A percentile compares a stretch with the other conserved stretches of the same genome.
Conservation (phyloP, 2,329 filamentous ascomycete genomes). For the Aspergillus transmontanensis region DNA sequence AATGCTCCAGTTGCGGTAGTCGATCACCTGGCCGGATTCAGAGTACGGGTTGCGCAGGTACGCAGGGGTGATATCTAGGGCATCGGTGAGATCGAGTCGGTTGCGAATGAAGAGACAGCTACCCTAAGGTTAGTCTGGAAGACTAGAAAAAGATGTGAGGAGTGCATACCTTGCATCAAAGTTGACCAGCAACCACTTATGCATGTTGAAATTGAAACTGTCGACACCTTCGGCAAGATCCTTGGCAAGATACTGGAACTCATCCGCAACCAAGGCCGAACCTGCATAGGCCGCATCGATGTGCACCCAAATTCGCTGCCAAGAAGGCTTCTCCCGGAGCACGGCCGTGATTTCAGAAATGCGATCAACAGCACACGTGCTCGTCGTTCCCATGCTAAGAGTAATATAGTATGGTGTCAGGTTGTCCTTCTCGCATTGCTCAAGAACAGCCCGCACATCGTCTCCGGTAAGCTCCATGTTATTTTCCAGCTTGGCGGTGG, state of each 20-base stretch:
- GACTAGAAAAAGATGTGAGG: too few relatives aligned
- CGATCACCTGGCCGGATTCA: slow-evolving; percentile 81
- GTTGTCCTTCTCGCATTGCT: slow-evolving; percentile 66
- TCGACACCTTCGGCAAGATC: slow-evolving; percentile 68
- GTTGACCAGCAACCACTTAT: slow-evolving; percentile 96
- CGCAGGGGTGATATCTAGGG: slow-evolving; percentile 75
- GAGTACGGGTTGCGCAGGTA: slow-evolving; percentile 83
- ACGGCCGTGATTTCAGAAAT: slow-evolving; percentile 69
- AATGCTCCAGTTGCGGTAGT: slow-evolving; percentile 98
- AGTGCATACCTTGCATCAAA: slow-evolving; percentile 67
- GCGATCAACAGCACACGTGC: slow-evolving; percentile 84
- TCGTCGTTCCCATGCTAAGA: slow-evolving; percentile 80
- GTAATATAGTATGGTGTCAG: slow-evolving; percentile 87
- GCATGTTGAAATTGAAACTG: slow-evolving; percentile 93
- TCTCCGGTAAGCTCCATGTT: slow-evolving; percentile 71
- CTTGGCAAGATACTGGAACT: slow-evolving; percentile 70
- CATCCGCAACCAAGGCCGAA: slow-evolving; percentile 77
- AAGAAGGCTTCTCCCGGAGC: slow-evolving; percentile 45
- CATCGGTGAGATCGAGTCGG: slow-evolving; percentile 74
- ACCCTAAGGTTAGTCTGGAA: too few relatives aligned
- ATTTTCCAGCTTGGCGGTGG: slow-evolving; percentile 64
- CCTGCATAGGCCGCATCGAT: slow-evolving; percentile 93
- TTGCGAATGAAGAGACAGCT: slow-evolving; percentile 74
- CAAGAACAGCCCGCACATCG: slow-evolving; percentile 63
- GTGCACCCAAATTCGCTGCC: slow-evolving; percentile 79